Base-by-base conservation (phyloP, 306 rosid genomes). In the cucumber (Cucumis sativus) region DNA sequence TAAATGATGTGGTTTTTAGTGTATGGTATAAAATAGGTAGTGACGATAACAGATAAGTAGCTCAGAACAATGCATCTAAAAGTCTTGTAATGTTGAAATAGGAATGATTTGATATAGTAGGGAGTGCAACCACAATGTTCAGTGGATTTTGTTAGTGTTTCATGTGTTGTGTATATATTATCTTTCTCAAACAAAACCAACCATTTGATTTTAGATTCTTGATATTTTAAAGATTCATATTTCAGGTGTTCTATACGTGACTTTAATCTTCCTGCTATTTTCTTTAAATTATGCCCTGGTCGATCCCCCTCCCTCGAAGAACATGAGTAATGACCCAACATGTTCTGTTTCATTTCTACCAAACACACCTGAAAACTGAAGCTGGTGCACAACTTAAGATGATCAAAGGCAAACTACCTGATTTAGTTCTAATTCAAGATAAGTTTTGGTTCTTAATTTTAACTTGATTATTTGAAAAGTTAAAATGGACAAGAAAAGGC, bases 141-240 rank as follows among this genome's bases (percentile, higher is more conserved):
- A 30, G 62, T 73, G 77, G 77, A 73, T 73, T 73, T 73, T 73
- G 77, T 33, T 54, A 72, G 77, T 73, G 62, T 73, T 51, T 73
- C 20, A 52, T 51, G 76, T 30, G 63, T 52, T 73, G 49, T 52
- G 63, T 73, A 73, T 33, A 73, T 73, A 73, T 73, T 73, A 16
- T 54, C 28, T 30, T 33, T 35, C 63, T 45, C 77, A 33, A 73
- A 73, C 77, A 17, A 52, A 73, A 33, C 49, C 77, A 54, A 30
- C 77, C 77, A 73, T 73, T 73, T 52, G 77, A 72, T 33, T 73
- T 33, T 54, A 73, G 63, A 73, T 52, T 73, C 17, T 54, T 73
- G 6, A 52, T 33, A 47, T 33, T 52, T 73, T 30, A 63, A 30
- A 54, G 49, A 73, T 52, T 49, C 49, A 73, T 54, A 73, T 52